These are phyloP conservation scores for Panus rudis DNA, from an alignment of 768 basidiomycete genomes.

Conservation along the genomic window DNA sequence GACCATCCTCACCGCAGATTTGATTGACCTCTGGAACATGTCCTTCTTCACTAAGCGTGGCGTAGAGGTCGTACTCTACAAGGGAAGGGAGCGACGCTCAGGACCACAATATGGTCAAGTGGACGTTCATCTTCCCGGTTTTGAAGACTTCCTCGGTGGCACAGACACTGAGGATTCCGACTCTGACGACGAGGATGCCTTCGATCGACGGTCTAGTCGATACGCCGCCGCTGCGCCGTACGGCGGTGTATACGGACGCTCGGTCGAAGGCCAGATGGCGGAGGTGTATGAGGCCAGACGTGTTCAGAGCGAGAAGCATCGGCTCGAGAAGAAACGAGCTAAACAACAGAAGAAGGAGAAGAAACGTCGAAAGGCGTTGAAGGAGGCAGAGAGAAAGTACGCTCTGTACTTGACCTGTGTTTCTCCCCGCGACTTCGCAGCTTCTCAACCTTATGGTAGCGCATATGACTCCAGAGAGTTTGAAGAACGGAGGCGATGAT, in stretches of 20 bases:
- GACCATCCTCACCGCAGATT: constrained; percentile 55
- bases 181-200: constrained; percentile 25
- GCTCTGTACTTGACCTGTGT: constrained; percentile 54
- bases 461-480: too few relatives aligned
- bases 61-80: constrained; percentile 76
- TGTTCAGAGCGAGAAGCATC: constrained; percentile 42
- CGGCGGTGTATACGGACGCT: constrained; percentile 36
- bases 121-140: constrained; percentile 49
- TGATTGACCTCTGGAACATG: constrained; percentile 74
- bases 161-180: constrained; percentile 33
- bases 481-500: too few relatives aligned
- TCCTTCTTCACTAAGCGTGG: constrained; percentile 70
- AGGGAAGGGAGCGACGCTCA: constrained; percentile 71
- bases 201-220: constrained; percentile 20
- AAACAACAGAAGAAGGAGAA: constrained; percentile 67
- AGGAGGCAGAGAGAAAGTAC: constrained; percentile 56
- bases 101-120: constrained; percentile 48
- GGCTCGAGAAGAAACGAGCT: constrained; percentile 54
- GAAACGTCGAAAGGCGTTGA: constrained; percentile 52
- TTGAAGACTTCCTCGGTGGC: constrained; percentile 33
- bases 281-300: constrained; percentile 47
- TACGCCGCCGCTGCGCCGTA: constrained; percentile 28
- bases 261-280: constrained; percentile 24
- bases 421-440: constrained; percentile 22
- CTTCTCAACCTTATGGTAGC: too few relatives aligned